Evolutionary conservation across 257 asterid genomes (phyloP).

Genomic region (Solanum rostratum): DNA sequence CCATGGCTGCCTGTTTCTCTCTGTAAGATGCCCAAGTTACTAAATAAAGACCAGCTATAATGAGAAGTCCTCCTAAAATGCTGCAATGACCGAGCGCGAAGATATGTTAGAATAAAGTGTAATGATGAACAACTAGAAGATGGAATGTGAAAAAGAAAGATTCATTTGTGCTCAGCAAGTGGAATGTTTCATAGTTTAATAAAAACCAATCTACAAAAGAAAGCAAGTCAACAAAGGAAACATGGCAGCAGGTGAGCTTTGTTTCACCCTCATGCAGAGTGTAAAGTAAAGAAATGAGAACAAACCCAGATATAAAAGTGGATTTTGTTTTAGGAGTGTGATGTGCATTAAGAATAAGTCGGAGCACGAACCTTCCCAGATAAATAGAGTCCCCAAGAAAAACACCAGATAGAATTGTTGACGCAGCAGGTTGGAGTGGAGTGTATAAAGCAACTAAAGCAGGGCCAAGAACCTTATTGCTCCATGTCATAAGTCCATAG

Average conservation of each 20-base stretch:
- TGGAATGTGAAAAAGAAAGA: background rate
- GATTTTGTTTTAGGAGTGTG: background rate
- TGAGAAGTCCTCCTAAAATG: slow-evolving; percentile 71
- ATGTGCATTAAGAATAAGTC: background rate
- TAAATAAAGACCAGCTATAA: slow-evolving; percentile 69
- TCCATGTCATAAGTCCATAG: slow-evolving; percentile 82
- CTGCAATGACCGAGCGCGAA: slow-evolving; percentile 22
- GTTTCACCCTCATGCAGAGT: background rate
- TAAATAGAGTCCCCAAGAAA: slow-evolving; percentile 75
- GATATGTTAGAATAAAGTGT: background rate
- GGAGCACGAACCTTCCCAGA: slow-evolving; percentile 61
- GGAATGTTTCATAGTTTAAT: background rate
- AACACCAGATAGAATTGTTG: slow-evolving; percentile 60
- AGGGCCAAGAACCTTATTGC: slow-evolving; percentile 81
- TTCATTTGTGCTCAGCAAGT: background rate
- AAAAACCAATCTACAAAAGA: background rate
- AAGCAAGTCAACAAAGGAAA: background rate
- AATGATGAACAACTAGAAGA: background rate
- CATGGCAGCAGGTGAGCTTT: background rate
- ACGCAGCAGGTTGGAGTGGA: slow-evolving; percentile 92
- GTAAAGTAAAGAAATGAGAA: background rate
- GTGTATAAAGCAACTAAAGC: slow-evolving; percentile 77
- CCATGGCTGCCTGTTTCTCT: slow-evolving; percentile 29
- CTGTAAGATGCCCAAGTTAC: slow-evolving; percentile 85
- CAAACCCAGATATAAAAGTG: background rate